Conservation (phyloP, 371 early-diverging fungal genomes). For the Amoeboradix gromovi region DNA sequence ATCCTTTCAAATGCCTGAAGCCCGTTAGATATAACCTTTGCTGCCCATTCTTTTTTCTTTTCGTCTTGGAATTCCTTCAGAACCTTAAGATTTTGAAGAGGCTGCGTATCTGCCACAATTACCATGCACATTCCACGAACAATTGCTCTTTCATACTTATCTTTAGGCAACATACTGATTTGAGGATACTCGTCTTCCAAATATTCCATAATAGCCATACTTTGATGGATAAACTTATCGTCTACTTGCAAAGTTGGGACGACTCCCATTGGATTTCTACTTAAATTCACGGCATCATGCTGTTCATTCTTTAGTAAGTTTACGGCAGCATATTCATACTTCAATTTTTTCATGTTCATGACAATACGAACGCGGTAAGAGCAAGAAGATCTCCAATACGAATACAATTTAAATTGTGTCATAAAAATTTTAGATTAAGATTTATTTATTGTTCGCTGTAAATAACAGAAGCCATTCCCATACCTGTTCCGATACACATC, state of each 20-base stretch:
- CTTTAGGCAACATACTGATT: conserved; percentile 32
- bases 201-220: conserved; percentile 54
- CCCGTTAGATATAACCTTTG: conserved; percentile 23
- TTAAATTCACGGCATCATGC: conserved; percentile 18
- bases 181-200: conserved; percentile 45
- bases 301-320: conserved; percentile 41
- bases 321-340: conserved; percentile 26
- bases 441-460: not conserved
- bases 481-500: conserved; percentile 90
- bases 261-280: conserved; percentile 29
- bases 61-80: conserved; percentile 21
- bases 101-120: conserved; percentile 59
- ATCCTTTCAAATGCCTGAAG: conserved; percentile 28
- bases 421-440: no score
- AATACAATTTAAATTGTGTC: conserved; percentile 17
- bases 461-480: conserved; percentile 79
- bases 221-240: conserved; percentile 26
- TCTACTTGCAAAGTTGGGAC: conserved; percentile 39
- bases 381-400: conserved; percentile 41
- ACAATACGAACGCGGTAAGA: conserved; percentile 47
- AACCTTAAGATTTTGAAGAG: conserved; percentile 51
- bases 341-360: conserved; percentile 36
- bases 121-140: conserved; percentile 37
- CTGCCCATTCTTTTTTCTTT: conserved; percentile 28
- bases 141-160: conserved; percentile 26